These are phyloP conservation scores for Podospora bellae-mahoneyi DNA, from an alignment of 495 filamentous ascomycete species.

Conservation along the genomic window DNA sequence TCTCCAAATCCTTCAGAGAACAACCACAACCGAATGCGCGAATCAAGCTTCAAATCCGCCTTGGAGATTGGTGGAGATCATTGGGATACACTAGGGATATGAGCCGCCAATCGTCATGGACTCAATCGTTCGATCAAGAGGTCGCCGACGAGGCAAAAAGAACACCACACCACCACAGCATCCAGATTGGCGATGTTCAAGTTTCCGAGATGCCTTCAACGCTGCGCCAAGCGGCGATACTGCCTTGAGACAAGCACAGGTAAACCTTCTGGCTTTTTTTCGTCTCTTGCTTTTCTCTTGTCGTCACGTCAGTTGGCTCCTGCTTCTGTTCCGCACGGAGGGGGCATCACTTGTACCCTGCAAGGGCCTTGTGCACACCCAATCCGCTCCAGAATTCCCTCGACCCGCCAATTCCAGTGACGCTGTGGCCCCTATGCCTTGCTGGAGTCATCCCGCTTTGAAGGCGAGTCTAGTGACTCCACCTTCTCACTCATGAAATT, in stretches of 20 bases:
- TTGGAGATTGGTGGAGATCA: neutral
- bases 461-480: slow-evolving; percentile 6
- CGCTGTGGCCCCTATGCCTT: neutral
- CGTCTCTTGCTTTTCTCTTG: neutral
- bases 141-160: neutral
- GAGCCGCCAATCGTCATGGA: neutral
- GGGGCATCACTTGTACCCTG: neutral
- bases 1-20: neutral
- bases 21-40: neutral
- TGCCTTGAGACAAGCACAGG: slow-evolving; percentile 4
- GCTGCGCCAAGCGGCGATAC: neutral
- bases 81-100: neutral
- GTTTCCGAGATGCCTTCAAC: neutral
- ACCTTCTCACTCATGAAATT: neutral
- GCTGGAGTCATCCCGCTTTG: neutral
- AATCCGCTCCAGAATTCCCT: neutral
- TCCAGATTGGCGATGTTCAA: neutral
- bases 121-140: neutral
- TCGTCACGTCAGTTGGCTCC: slow-evolving; percentile 1
- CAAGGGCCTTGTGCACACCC: slow-evolving; percentile 1
- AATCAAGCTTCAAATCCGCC: neutral
- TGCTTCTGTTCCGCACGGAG: neutral
- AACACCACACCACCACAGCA: neutral
- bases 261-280: neutral
- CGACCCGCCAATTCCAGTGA: neutral